Evolutionary conservation across 176 grass and related monocot species (phyloP).

Genomic region (Stipa capillata): DNA sequence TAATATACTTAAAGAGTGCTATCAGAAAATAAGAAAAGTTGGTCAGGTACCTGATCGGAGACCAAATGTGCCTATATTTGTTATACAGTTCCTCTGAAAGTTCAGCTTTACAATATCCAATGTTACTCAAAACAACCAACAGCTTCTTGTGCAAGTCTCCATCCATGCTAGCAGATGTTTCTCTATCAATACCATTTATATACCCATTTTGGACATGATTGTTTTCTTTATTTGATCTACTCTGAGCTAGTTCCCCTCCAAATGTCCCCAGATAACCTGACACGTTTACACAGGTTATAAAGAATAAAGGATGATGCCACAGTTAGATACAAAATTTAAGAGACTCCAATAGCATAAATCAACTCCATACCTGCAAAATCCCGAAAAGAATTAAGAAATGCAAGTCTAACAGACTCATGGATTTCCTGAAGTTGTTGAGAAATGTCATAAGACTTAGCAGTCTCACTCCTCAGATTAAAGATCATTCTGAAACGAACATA

Average conservation of each 20-base stretch:
- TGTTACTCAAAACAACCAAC: slow-evolving; percentile 95
- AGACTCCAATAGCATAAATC: neutral
- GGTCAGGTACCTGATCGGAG: slow-evolving; percentile 45
- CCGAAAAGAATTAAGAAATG: slow-evolving; percentile 91
- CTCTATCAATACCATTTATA: slow-evolving; percentile 53
- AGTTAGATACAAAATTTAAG: neutral
- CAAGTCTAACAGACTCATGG: slow-evolving; percentile 94
- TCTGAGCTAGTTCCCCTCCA: slow-evolving; percentile 66
- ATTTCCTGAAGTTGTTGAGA: slow-evolving; percentile 93
- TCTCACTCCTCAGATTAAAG: slow-evolving; percentile 77
- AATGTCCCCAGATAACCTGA: slow-evolving; percentile 84
- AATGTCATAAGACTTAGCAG: slow-evolving; percentile 65
- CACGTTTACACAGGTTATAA: slow-evolving; percentile 20
- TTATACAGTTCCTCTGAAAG: slow-evolving; percentile 75
- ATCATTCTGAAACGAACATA: slow-evolving; percentile 66
- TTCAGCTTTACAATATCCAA: slow-evolving; percentile 93
- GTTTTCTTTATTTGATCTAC: slow-evolving; percentile 72
- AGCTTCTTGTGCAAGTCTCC: slow-evolving; percentile 72
- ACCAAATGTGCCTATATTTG: slow-evolving; percentile 96
- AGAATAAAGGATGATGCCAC: neutral
- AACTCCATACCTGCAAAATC: slow-evolving; percentile 87
- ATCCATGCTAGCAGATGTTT: slow-evolving; percentile 31
- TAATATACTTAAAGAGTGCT: slow-evolving; percentile 8
- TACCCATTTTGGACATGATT: slow-evolving; percentile 82
- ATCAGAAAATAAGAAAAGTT: slow-evolving; percentile 1